Base-by-base conservation (phyloP, 2,329 filamentous ascomycete genomes). In the Beauveria sp. region DNA sequence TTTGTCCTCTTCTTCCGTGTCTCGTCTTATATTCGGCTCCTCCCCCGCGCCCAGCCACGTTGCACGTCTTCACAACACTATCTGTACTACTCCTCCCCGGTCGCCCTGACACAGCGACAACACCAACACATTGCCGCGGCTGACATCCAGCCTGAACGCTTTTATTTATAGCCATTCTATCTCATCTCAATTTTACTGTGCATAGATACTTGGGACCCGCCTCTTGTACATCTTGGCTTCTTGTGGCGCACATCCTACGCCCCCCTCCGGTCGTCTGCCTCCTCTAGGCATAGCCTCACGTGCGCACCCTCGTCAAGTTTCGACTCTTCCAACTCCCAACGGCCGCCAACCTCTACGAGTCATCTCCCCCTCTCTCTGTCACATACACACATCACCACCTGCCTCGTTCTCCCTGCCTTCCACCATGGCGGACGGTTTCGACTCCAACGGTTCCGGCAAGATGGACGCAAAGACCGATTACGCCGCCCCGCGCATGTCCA, bases 391-490 rank as follows among this genome's bases (percentile, higher is more conserved):
- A 60, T 43, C 60, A 42, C 26, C 51, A 43, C 16, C 18, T 53
- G 9, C 28, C 22, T 8, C 45, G 8, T 34, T 2, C 14, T 34
- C 4, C 34, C 48, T 16, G 26, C 34, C 28, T 5, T 50, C 22
- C 60, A 46, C 38, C 62, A 63, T 68, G 67, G 34, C 48, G 6
- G 52, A 7, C 16, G 40, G 46, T 16, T 40, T 42, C 59, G 60
- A 62, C 45, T 62, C 53, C 18, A 26, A 49, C 46, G 45, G 64
- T 59, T 50, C 62, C 59, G 60, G 62, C 64, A 67, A 71, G 62
- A 64, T 64, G 61, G 69, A 72, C 51, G 62, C 65, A 63, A 74
- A 73, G 66, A 62, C 69, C 62, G 65, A 74, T 61, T 63, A 69
- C 61, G 61, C 31, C 55, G 65, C 57, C 14, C 66, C 50, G 66